phyloP scores from a whole-genome alignment of 768 basidiomycete species.

The Paxillus involutus region DNA sequence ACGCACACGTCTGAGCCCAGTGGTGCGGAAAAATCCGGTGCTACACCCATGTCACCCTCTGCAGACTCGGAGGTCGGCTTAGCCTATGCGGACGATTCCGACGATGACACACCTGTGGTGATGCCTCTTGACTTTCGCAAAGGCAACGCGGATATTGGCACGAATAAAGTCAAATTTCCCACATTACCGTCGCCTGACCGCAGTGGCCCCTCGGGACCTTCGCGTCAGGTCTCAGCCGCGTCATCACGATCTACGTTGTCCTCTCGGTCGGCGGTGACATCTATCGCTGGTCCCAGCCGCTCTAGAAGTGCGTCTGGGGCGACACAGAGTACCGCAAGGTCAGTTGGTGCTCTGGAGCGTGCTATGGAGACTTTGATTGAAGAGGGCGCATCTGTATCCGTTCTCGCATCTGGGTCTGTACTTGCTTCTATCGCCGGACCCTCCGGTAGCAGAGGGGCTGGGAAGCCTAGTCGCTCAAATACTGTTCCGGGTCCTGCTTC shows the following conservation, averaged over 20 bases:
- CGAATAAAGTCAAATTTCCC: conserved; percentile 36
- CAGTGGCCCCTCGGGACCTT: conserved; percentile 21
- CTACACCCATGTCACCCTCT: conserved; percentile 24
- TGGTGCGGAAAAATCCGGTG: conserved; percentile 13
- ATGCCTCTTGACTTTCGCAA: conserved; percentile 27
- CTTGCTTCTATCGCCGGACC: conserved; percentile 28
- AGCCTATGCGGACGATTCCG: conserved; percentile 37
- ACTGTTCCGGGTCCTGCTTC: conserved; percentile 48
- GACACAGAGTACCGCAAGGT: conserved; percentile 28
- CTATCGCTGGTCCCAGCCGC: conserved; percentile 11
- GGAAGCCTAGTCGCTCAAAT: conserved; percentile 45
- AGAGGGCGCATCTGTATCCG: conserved; percentile 36
- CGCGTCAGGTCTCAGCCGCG: conserved; percentile 26
- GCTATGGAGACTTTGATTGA: conserved; percentile 55
- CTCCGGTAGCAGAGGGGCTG: conserved; percentile 15
- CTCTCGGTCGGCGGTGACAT: conserved; percentile 9
- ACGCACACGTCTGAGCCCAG: conserved; percentile 21
- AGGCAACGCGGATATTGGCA: conserved; percentile 6
- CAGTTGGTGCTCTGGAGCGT: conserved; percentile 43
- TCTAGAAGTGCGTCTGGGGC: conserved; percentile 26
- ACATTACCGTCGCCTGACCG: conserved; percentile 20
- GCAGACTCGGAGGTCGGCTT: conserved; percentile 33
- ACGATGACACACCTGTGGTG: conserved; percentile 34
- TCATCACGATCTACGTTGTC: conserved; percentile 22
- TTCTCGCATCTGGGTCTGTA: conserved; percentile 35